Percentiles rank a stretch among this genome's conserved stretches.
Conservation (phyloP, 257 asterid species). For the Thymus mandschuricus region DNA sequence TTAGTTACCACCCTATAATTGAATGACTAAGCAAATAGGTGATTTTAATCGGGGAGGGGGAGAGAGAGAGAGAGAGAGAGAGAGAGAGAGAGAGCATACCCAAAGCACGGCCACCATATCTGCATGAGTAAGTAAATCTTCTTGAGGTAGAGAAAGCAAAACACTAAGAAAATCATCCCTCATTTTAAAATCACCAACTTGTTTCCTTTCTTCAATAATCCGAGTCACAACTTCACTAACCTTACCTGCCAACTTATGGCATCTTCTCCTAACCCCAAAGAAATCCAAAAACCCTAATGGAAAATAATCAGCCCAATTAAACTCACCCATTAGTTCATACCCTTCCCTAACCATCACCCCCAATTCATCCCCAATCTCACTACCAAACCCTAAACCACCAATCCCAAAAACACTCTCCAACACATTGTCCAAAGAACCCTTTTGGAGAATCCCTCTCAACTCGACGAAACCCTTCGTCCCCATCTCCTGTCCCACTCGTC, state of each 20-base stretch:
- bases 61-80: too few species aligned
- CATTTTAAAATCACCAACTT: constrained; percentile 34
- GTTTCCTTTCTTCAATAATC: constrained; percentile 49
- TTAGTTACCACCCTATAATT: too few species aligned
- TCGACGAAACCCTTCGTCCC: constrained; percentile 43
- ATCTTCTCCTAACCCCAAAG: constrained; percentile 64
- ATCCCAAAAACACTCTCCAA: constrained; percentile 68
- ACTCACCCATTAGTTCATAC: constrained; percentile 59
- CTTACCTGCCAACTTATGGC: constrained; percentile 46
- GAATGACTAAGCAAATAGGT: too few species aligned
- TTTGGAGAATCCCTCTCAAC: constrained; percentile 47
- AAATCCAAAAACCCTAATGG: constrained; percentile 57
- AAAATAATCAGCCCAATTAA: constrained; percentile 71
- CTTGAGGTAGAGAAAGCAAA: constrained; percentile 58
- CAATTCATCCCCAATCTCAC: constrained; percentile 36
- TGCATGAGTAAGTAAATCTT: constrained; percentile 57
- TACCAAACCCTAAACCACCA: constrained; percentile 35
- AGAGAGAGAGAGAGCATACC: constrained; percentile 39
- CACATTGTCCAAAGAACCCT: constrained; percentile 55
- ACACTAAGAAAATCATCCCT: constrained; percentile 64
- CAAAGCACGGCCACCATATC: constrained; percentile 73
- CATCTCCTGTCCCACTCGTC: constrained; percentile 37
- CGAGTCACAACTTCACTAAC: constrained; percentile 48
- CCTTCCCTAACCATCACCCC: constrained; percentile 72
- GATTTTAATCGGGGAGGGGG: too few species aligned